A percentile compares a stretch with the other conserved stretches of the same genome.
phyloP scores from a whole-genome alignment of 139 green algal species.

The Chara braunii region DNA sequence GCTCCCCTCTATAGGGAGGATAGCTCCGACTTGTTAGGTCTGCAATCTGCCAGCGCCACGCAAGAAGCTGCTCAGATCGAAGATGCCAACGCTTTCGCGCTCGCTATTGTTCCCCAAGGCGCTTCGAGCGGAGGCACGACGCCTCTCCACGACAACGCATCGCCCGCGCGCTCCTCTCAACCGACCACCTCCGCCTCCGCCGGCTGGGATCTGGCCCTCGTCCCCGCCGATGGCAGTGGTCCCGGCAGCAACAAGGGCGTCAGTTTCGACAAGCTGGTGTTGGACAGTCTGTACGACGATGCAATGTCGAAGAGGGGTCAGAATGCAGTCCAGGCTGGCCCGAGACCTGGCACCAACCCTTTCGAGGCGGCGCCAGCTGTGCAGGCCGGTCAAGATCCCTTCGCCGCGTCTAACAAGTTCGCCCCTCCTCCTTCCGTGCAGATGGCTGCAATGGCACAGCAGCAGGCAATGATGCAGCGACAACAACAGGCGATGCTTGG shows the following conservation, averaged over 20 bases:
- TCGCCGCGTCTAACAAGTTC: slow-evolving; percentile 11
- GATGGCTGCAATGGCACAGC: slow-evolving; percentile 25
- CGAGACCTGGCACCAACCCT: background rate
- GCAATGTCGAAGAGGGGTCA: slow-evolving; percentile 2
- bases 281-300: slow-evolving; percentile 42
- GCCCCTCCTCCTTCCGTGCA: slow-evolving; percentile 32
- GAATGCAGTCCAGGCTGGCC: background rate
- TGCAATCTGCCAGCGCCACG: slow-evolving; percentile 7
- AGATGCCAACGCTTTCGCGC: slow-evolving; percentile 23
- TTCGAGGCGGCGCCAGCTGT: slow-evolving; percentile 4
- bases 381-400: slow-evolving; percentile 20
- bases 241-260: too few relatives aligned
- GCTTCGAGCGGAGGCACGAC: too few relatives aligned
- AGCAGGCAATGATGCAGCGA: slow-evolving; percentile 5
- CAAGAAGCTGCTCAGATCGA: slow-evolving; percentile 19
- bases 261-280: slow-evolving; percentile 32
- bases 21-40: background rate
- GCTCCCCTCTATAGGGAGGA: background rate
- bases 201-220: slow-evolving; percentile 31
- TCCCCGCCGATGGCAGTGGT: too few relatives aligned
- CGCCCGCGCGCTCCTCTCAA: too few relatives aligned
- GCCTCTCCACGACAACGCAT: too few relatives aligned
- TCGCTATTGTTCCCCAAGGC: slow-evolving; percentile 30
- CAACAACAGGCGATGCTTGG: background rate
- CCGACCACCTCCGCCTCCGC: too few relatives aligned